phyloP scores from a whole-genome alignment of 2,329 filamentous ascomycete genomes.

The Teratosphaeriaceae sp. region DNA sequence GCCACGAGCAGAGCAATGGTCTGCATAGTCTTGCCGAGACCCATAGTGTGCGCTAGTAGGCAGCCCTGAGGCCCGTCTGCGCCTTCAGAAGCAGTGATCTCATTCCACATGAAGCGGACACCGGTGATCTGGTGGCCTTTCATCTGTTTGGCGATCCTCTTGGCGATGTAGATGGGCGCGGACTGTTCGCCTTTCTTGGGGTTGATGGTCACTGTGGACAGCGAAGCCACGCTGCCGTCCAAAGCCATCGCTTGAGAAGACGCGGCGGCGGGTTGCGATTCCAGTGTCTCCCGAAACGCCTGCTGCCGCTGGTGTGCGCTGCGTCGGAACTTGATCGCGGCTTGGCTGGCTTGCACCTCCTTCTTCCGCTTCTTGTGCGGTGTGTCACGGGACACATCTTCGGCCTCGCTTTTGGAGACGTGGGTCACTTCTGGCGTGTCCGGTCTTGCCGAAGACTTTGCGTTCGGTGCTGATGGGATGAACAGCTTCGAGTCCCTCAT shows the following conservation, averaged over 20 bases:
- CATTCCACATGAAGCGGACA: constrained; percentile 83
- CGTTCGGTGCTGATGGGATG: neutral
- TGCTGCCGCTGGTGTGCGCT: constrained; percentile 15
- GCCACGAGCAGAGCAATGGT: constrained; percentile 72
- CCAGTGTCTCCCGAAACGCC: constrained; percentile 10
- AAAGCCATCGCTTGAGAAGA: constrained; percentile 16
- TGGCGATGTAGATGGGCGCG: constrained; percentile 57
- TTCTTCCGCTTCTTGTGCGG: constrained; percentile 17
- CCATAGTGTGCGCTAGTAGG: constrained; percentile 84
- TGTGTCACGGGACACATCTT: constrained; percentile 5
- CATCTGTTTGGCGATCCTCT: constrained; percentile 57
- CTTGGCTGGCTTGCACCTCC: constrained; percentile 8
- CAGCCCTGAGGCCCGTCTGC: constrained; percentile 60
- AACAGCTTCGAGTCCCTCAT: constrained; percentile 14
- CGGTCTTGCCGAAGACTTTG: neutral
- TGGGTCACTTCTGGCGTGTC: neutral
- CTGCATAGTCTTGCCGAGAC: constrained; percentile 88
- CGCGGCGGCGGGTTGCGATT: constrained; percentile 16
- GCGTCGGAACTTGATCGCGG: constrained; percentile 13
- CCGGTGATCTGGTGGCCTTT: constrained; percentile 77
- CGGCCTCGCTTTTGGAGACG: constrained; percentile 13
- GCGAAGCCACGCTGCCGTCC: constrained; percentile 14
- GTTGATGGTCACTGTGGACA: constrained; percentile 54
- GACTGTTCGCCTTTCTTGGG: constrained; percentile 55
- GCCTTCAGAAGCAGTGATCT: constrained; percentile 52